phyloP scores from a whole-genome alignment of 2,329 filamentous ascomycete species.

The Cladosporium sp. region DNA sequence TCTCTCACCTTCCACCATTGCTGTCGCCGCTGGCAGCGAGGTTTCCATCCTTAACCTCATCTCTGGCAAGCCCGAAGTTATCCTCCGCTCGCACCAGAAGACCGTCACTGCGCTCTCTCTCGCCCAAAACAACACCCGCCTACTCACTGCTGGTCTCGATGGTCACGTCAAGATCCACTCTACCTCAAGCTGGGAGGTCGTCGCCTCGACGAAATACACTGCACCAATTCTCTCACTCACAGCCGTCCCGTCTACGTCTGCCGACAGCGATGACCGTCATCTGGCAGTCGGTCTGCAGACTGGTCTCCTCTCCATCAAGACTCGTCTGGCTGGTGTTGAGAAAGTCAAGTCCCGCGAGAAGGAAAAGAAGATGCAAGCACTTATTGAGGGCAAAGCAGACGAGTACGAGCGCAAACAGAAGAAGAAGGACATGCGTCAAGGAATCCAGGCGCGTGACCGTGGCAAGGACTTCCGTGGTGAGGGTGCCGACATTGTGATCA shows the following conservation, averaged over 20 bases:
- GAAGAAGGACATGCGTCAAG: conserved; percentile 57
- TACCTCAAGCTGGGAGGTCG: conserved; percentile 90
- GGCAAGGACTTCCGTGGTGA: conserved; percentile 80
- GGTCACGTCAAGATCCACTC: conserved; percentile 98
- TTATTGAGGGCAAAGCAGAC: conserved; percentile 73
- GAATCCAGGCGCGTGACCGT: conserved; percentile 56
- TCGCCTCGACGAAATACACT: conserved; percentile 90
- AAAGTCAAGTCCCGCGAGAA: conserved; percentile 71
- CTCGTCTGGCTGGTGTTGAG: conserved; percentile 77
- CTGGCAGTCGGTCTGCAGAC: conserved; percentile 93
- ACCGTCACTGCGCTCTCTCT: conserved; percentile 85
- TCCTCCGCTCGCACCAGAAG: conserved; percentile 95
- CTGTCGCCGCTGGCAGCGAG: conserved; percentile 78
- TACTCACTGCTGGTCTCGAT: conserved; percentile 85
- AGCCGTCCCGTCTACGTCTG: conserved; percentile 63
- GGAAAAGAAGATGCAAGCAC: conserved; percentile 78
- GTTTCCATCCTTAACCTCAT: conserved; percentile 91
- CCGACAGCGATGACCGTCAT: conserved; percentile 76
- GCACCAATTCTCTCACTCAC: conserved; percentile 82
- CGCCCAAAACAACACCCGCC: conserved; percentile 72
- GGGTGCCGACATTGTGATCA: conserved; percentile 82
- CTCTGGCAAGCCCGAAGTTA: conserved; percentile 78
- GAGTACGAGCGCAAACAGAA: conserved; percentile 68
- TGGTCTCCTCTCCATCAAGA: conserved; percentile 85
- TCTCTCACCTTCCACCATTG: conserved; percentile 77